phyloP scores from a whole-genome alignment of 805 yeast genomes.

The Clavispora vitiphila region DNA sequence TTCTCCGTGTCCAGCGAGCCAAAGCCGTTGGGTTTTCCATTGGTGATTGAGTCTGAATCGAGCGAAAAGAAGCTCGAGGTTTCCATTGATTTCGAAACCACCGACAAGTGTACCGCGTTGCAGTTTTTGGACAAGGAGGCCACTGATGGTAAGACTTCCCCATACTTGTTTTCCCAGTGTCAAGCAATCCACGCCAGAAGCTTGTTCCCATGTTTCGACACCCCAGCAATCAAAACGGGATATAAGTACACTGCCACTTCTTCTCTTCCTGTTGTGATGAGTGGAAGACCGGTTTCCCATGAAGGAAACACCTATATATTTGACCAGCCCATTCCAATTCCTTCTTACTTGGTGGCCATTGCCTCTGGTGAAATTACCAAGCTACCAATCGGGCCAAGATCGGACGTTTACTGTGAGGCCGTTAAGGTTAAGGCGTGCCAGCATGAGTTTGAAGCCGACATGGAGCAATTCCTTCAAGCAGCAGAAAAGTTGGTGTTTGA shows the following conservation, averaged over 20 bases:
- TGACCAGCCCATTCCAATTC: conserved; percentile 77
- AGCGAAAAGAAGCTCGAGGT: conserved; percentile 20
- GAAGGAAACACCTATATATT: conserved; percentile 40
- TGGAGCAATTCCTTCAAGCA: conserved; percentile 70
- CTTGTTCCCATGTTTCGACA: conserved; percentile 85
- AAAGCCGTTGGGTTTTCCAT: conserved; percentile 59
- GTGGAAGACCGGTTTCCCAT: conserved; percentile 47
- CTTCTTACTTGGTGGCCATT: conserved; percentile 76
- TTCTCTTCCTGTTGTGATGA: conserved; percentile 63
- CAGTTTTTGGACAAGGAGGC: conserved; percentile 77
- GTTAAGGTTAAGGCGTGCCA: conserved; percentile 59
- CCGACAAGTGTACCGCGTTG: conserved; percentile 72
- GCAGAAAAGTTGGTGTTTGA: conserved; percentile 74
- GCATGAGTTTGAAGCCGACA: conserved; percentile 75
- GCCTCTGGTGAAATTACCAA: conserved; percentile 75
- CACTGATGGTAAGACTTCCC: conserved; percentile 65
- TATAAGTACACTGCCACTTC: conserved; percentile 57
- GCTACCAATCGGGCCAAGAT: conserved; percentile 78
- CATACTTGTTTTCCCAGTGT: conserved; percentile 81
- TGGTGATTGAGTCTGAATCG: conserved; percentile 27
- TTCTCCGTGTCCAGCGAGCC: conserved; percentile 35
- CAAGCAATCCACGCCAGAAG: conserved; percentile 90
- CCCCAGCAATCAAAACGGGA: conserved; percentile 76
- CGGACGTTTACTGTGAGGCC: conserved; percentile 78
- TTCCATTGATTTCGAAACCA: conserved; percentile 58